Base-by-base conservation (phyloP, 129 eudicot species). In the Sambucus nigra region DNA sequence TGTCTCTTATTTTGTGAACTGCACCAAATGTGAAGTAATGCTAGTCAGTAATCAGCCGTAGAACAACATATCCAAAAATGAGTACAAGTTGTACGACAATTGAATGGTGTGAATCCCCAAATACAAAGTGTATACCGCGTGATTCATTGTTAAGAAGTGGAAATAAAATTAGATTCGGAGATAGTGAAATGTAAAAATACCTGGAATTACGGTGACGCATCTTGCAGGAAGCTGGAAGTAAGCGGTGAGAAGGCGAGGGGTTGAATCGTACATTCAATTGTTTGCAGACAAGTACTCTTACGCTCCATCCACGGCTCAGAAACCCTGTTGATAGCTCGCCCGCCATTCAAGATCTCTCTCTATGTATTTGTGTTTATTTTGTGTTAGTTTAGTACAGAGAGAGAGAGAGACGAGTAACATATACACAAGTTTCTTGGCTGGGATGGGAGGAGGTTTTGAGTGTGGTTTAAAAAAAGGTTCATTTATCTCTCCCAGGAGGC, bases 1-100 rank as follows among this genome's bases (percentile, higher is more conserved):
- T 81, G 72, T 71, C 69, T 85, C 83, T 78, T 77, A 29, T 73
- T 65, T 65, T 76, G 94, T 10, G 79, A 59, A 60, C 97, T 89
- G 83, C 74, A 69, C 1, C 59, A 54, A 44, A 21, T 45, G 32
- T 49, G 49, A 12, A 52, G 42, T 55, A 57, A 28, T 18, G 49
- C 22, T 53, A 25, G 50, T 28, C 18, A 55, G 21, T 53, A 25
- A 45, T 28, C 18, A 55, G 21, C 51, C 45, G 49, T 51, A 38
- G 25, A 55, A 11, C 12, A 49, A 47, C 22, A 57, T 25, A 59
- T 46, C 7, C 17, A 23, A 49, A 42, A n/a, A 19, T n/a, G n/a
- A 14, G 35, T 25, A 50, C 51, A 53, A 63, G 46, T 42, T 26
- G 42, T 15, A 35, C 8, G 13, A 2, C 4, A 7, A 35, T 35